A percentile compares a stretch with the other conserved stretches of the same genome.
phyloP scores from a whole-genome alignment of 2,329 filamentous ascomycete species.

The Aureobasidium sp. region DNA sequence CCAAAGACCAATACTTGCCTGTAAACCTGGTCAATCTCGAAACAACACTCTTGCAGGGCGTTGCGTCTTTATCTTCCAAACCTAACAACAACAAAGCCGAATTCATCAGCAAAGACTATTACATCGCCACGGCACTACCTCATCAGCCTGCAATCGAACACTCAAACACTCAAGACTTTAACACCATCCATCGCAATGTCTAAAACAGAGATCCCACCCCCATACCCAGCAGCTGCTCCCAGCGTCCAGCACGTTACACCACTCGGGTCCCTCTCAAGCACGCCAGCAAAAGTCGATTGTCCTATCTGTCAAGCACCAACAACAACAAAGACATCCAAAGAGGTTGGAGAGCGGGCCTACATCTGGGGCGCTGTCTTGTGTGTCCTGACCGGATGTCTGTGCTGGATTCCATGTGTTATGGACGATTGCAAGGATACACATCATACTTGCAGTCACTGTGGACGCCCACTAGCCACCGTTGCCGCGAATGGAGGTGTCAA shows the following conservation, averaged over 20 bases:
- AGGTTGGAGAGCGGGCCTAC: background rate
- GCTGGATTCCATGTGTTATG: background rate
- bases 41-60: too few species aligned
- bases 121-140: background rate
- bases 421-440: background rate
- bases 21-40: background rate
- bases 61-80: too few species aligned
- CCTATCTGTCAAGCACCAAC: background rate
- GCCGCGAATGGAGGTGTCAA: background rate
- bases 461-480: background rate
- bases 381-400: background rate
- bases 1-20: background rate
- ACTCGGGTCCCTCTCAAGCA: background rate
- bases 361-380: conserved; percentile 3
- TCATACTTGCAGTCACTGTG: background rate
- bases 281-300: background rate
- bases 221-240: background rate
- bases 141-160: background rate
- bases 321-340: background rate
- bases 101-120: background rate
- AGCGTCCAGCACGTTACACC: background rate
- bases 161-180: background rate
- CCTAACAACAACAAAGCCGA: background rate
- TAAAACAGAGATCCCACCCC: background rate
- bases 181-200: background rate